phyloP scores from a whole-genome alignment of 768 basidiomycete genomes.

The Galerina marginata region DNA sequence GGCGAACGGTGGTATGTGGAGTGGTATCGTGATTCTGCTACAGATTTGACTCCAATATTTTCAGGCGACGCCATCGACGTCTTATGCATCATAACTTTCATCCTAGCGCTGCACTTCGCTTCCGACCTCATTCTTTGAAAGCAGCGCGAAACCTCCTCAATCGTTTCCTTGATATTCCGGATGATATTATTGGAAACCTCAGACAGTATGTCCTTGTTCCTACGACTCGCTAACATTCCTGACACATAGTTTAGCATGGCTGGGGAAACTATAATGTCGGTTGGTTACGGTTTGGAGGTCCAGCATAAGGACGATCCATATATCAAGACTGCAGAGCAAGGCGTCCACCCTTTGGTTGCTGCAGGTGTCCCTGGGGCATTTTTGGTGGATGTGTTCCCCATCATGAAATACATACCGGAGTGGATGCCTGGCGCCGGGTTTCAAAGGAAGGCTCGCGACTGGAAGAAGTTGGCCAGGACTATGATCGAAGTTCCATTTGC shows the following conservation, averaged over 20 bases:
- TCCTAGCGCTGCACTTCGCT: conserved; percentile 24
- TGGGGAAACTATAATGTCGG: conserved; percentile 40
- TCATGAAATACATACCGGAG: conserved; percentile 49
- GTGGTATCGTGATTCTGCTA: conserved; percentile 7
- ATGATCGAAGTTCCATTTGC: conserved; percentile 45
- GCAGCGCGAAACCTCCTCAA: conserved; percentile 31
- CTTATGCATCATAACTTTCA: conserved; percentile 27
- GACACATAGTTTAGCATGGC: conserved; percentile 29
- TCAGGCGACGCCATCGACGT: conserved; percentile 24
- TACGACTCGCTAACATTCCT: not conserved
- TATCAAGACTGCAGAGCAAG: conserved; percentile 44
- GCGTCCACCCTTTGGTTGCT: conserved; percentile 35
- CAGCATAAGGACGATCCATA: conserved; percentile 47
- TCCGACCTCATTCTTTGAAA: conserved; percentile 29
- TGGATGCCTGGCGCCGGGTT: conserved; percentile 70
- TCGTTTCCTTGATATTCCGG: conserved; percentile 38
- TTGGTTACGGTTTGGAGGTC: conserved; percentile 52
- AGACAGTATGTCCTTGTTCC: conserved; percentile 35
- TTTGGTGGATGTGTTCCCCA: conserved; percentile 47
- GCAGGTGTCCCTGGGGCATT: conserved; percentile 47
- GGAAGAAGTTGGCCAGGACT: conserved; percentile 41
- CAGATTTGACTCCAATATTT: conserved; percentile 32
- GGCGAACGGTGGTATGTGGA: conserved; percentile 23
- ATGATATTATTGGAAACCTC: conserved; percentile 38
- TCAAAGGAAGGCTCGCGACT: conserved; percentile 51